These are phyloP conservation scores for Plasmodium gonderi DNA, from an alignment of 169 alveolate species.

Conservation along the genomic window DNA sequence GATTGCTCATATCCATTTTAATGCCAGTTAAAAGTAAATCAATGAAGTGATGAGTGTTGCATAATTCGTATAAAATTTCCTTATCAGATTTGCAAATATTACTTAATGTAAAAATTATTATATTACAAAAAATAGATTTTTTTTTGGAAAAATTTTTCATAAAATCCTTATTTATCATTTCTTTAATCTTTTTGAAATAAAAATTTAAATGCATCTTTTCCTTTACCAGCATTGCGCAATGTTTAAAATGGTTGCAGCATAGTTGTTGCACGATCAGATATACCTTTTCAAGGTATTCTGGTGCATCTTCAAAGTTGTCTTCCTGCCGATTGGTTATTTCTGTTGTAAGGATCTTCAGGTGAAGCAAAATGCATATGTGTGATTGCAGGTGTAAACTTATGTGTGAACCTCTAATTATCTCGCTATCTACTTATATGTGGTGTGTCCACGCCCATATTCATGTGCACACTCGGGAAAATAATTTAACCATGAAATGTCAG, in stretches of 20 bases:
- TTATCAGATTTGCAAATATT: slow-evolving; percentile 28
- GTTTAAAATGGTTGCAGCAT: slow-evolving; percentile 33
- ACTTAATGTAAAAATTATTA: slow-evolving; percentile 22
- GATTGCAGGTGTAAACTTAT: not conserved
- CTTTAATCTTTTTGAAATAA: slow-evolving; percentile 45
- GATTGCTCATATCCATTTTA: slow-evolving; percentile 52
- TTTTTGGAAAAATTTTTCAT: not conserved
- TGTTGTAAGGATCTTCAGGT: slow-evolving; percentile 28
- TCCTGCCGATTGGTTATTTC: slow-evolving; percentile 26
- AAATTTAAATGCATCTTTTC: slow-evolving; percentile 51
- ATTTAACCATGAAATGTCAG: not conserved
- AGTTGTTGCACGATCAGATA: slow-evolving; percentile 27
- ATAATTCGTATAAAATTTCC: slow-evolving; percentile 27
- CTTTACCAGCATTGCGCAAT: slow-evolving; percentile 38
- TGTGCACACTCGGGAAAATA: not conserved
- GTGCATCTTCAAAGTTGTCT: slow-evolving; percentile 19
- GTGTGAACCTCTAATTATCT: not conserved
- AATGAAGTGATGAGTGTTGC: slow-evolving; percentile 40
- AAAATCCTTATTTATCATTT: slow-evolving; percentile 20
- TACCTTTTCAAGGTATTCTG: not conserved
- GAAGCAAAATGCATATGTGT: not conserved
- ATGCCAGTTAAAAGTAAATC: slow-evolving; percentile 53
- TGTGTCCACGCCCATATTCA: too few relatives aligned
- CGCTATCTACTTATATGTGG: too few relatives aligned
- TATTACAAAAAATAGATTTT: slow-evolving; percentile 29